Evolutionary conservation across 2,329 filamentous ascomycete genomes (phyloP), one percentile per base, ranked within the genome.

Genomic region (Penicillium sp.): DNA sequence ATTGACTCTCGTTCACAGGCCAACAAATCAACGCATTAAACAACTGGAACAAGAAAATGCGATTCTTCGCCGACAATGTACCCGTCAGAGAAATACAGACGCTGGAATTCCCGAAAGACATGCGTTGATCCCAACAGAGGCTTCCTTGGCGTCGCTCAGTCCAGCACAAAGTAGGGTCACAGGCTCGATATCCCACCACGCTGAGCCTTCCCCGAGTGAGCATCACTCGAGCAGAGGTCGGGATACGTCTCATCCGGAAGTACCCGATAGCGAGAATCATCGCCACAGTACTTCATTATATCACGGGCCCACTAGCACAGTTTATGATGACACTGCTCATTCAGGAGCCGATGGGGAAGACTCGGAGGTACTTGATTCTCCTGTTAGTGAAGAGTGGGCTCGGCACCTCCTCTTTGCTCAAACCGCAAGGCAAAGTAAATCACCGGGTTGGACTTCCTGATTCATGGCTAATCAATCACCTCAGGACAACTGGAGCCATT

Each of bases 401-500:
- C 65, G 57, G 17, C 65, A 72, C 57, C 40, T 73, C 30, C 60
- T 69, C 42, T 69, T 73, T 59, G 63, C 65, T 1, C 65, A 70
- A 30, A 71, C 71, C 19, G 66, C 70, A 3, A 71, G 68, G 51
- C 69, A 67, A 50, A 66, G 64, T 70, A 65, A 56, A 65, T 58
- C 15, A 8, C 2, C 15, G 17, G 3, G 13, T 2, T 4, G 30
- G 10, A 28, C 5, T 24, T 10, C 15, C 24, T 22, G 17, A 24
- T 30, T 33, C 26, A 17, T 35, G n/a, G 47, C 47, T 51, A 51
- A 51, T 8, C 15, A 6, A 42, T 26, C n/a, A 10, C 12, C 1
- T 42, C 38, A 74, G 72, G 82, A 66, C 84, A 86, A 60, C 71
- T 85, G 10, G 84, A 86, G 59, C 75, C 77, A 0, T 72, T 85